These are phyloP conservation scores for Carex pumila DNA, from an alignment of 176 grass and related monocot genomes.

Conservation along the genomic window DNA sequence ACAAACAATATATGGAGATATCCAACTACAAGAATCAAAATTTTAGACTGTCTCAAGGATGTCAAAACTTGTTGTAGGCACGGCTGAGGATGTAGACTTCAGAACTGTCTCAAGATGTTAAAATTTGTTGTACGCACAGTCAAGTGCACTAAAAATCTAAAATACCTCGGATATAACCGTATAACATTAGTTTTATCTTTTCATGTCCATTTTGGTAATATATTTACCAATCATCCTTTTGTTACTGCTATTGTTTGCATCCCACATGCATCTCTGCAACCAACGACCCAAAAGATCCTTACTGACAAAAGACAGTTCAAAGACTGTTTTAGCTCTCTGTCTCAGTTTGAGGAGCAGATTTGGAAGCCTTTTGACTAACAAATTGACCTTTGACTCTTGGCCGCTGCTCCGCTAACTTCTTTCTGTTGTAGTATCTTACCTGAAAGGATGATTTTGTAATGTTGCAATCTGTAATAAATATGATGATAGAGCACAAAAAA, in stretches of 20 bases:
- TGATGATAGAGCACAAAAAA: neutral
- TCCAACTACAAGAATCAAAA: neutral
- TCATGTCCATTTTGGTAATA: neutral
- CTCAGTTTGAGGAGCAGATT: constrained; percentile 35
- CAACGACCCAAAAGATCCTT: neutral
- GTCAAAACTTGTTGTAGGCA: constrained; percentile 2
- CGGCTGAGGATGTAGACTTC: neutral
- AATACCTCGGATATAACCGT: neutral
- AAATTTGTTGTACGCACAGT: neutral
- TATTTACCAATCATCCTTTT: neutral
- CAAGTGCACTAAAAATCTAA: neutral
- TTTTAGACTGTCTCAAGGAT: neutral
- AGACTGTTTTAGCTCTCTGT: constrained; percentile 31
- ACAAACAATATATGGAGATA: neutral
- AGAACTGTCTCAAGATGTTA: neutral
- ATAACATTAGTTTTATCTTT: neutral
- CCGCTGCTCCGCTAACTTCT: constrained; percentile 86
- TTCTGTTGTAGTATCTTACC: constrained; percentile 94
- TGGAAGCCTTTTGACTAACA: constrained; percentile 58
- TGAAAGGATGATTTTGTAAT: constrained; percentile 17
- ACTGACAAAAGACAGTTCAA: constrained; percentile 13
- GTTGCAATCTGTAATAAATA: neutral
- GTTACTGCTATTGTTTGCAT: neutral
- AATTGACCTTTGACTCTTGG: constrained; percentile 94
- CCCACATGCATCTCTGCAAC: neutral